Base-by-base conservation (phyloP, 2,329 filamentous ascomycete species). In the Alternaria ethzedia region DNA sequence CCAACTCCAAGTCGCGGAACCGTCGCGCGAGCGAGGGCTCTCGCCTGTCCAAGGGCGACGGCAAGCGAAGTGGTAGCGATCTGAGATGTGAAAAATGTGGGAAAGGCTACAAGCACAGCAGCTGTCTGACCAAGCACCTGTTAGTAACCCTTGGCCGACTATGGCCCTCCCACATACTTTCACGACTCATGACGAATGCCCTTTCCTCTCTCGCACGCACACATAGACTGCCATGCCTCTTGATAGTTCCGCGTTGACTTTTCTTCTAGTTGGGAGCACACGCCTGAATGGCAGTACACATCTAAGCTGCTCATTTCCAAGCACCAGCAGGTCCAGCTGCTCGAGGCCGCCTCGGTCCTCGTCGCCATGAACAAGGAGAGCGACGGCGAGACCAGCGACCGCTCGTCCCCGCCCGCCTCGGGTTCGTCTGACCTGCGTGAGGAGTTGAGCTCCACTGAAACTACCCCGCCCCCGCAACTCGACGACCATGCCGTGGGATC, bases 101-200 rank as follows among this genome's bases (percentile, higher is more conserved):
- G 82, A 99, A 99, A 88, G 94, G 94, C 84, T 99, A 99, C 89
- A 99, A 99, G 90, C 96, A 99, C 88, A 97, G 94, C 89, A 98
- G 96, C 86, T 99, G 96, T 89, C 89, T 99, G 86, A 96, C 93
- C 81, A 99, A 98, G 89, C 96, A 99, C 90, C 91, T 97, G 96
- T 98, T 90, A 89, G 96, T 97, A 87, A 85, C 87, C 89, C 87
- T 85, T 79, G 80, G 77, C 78, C 72, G 64, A 69, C 57, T 61
- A 65, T 64, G 75, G 75, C 78, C 71, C 76, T 78, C 77, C 78
- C 81, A 80, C 79, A 80, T 75, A 78, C 75, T 78, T 80, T 80
- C 78, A 80, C 73, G 72, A 65, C 73, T 78, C 78, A 69, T 70
- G 71, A 74, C 77, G 76, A 79, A 78, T 78, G 72, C 78, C 78